A percentile compares a stretch with the other conserved stretches of the same genome.
Conservation (phyloP, 2,329 filamentous ascomycete genomes). For the Remersonia thermophila region DNA sequence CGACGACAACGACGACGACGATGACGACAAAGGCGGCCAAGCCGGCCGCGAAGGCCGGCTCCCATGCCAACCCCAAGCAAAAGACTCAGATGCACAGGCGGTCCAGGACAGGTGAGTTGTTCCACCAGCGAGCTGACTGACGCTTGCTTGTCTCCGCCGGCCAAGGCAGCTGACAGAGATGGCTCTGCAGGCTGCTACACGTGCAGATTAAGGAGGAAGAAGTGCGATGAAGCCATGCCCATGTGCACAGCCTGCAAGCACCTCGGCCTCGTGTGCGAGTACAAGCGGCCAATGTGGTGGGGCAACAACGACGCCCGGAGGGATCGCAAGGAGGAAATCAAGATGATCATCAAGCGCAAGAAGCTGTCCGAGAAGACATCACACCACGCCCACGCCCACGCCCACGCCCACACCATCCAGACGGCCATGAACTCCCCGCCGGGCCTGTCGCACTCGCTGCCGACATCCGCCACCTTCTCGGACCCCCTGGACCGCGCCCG, state of each 20-base stretch:
- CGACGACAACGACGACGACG: too few species aligned
- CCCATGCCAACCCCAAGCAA: constrained; percentile 44
- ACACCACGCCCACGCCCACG: not conserved
- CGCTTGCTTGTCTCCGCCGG: constrained; percentile 20
- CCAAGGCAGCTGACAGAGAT: constrained; percentile 21
- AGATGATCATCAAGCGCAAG: constrained; percentile 93
- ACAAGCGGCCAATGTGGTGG: constrained; percentile 97
- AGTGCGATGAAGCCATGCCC: constrained; percentile 54
- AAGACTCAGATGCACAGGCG: constrained; percentile 84
- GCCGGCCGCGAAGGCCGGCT: constrained; percentile 40
- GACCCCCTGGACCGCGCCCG: constrained; percentile 61
- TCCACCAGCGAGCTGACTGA: not conserved
- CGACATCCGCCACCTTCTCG: constrained; percentile 68
- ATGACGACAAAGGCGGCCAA: constrained; percentile 27
- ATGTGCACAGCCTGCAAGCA: constrained; percentile 55
- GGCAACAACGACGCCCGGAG: constrained; percentile 78
- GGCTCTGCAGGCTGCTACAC: constrained; percentile 53
- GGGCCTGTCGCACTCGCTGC: constrained; percentile 67
- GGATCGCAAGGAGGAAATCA: constrained; percentile 87
- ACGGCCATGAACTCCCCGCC: constrained; percentile 56
- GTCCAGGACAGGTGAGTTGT: constrained; percentile 76
- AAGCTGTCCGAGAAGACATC: constrained; percentile 82
- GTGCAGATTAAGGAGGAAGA: constrained; percentile 54
- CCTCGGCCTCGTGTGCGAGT: constrained; percentile 81
- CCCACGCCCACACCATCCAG: constrained; percentile 32